These are phyloP conservation scores for Penstemon eatonii DNA, from an alignment of 257 asterid species.

Conservation along the genomic window DNA sequence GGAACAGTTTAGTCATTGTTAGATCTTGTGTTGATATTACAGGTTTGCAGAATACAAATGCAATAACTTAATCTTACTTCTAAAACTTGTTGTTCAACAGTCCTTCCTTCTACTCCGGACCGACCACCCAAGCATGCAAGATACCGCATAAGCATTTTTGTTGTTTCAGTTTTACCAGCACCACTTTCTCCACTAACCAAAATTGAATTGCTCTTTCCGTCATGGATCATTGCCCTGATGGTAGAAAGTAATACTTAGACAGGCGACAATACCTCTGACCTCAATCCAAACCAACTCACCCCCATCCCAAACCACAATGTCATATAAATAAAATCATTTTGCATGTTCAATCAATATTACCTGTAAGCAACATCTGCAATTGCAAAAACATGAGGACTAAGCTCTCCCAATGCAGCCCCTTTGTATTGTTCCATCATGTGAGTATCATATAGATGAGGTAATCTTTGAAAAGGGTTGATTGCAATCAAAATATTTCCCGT, in stretches of 20 bases:
- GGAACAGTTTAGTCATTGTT: conserved; percentile 19
- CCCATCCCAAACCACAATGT: conserved; percentile 17
- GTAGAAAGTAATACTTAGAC: conserved; percentile 29
- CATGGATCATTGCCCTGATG: conserved; percentile 89
- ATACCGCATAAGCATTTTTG: conserved; percentile 98
- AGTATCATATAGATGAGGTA: conserved; percentile 96
- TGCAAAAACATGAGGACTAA: conserved; percentile 99
- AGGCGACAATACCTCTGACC: conserved; percentile 24
- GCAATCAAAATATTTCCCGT: conserved; percentile 98
- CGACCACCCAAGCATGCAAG: conserved; percentile 97
- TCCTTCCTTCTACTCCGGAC: conserved; percentile 97
- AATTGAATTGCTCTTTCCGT: conserved; percentile 94
- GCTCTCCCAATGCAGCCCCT: conserved; percentile 98
- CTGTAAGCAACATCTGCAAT: conserved; percentile 95
- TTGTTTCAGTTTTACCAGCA: conserved; percentile 99
- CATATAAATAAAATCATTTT: conserved; percentile 12
- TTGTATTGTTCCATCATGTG: conserved; percentile 99
- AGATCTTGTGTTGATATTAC: conserved; percentile 18
- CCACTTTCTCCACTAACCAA: conserved; percentile 99
- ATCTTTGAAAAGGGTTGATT: conserved; percentile 94
- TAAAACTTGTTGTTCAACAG: conserved; percentile 98
- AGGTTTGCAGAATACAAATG: conserved; percentile 14
- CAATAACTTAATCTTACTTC: conserved; percentile 66
- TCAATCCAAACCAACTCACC: conserved; percentile 19
- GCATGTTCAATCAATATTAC: conserved; percentile 37